Evolutionary conservation across 805 yeast species (phyloP).

Genomic region (Candida adriatica): DNA sequence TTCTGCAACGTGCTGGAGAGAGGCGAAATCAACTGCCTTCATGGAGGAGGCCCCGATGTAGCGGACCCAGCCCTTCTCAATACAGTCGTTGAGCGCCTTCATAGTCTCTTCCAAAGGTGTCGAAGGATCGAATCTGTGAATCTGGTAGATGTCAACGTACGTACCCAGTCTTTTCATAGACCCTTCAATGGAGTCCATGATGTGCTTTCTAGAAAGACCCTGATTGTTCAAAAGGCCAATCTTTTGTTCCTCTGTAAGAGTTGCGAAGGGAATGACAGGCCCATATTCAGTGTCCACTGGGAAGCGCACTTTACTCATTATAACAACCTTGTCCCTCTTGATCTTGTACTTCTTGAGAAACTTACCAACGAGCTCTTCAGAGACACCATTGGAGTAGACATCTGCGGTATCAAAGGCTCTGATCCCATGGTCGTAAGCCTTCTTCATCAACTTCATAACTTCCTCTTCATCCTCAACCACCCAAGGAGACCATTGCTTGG

Average conservation of each 20-base stretch:
- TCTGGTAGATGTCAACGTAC: conserved; percentile 42
- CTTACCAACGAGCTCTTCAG: conserved; percentile 44
- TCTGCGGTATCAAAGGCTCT: conserved; percentile 47
- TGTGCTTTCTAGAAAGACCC: conserved; percentile 41
- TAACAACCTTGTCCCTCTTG: conserved; percentile 45
- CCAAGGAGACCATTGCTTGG: conserved; percentile 33
- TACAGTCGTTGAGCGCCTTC: conserved; percentile 46
- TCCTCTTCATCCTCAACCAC: conserved; percentile 39
- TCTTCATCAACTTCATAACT: conserved; percentile 35
- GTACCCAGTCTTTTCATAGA: conserved; percentile 38
- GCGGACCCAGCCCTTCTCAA: conserved; percentile 37
- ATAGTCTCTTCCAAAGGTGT: conserved; percentile 46
- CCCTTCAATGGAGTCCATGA: conserved; percentile 35
- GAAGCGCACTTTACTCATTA: conserved; percentile 35
- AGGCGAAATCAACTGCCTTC: conserved; percentile 47
- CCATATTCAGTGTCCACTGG: conserved; percentile 7
- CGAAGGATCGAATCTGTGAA: conserved; percentile 41
- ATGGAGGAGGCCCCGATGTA: conserved; percentile 61
- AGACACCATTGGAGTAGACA: conserved; percentile 37
- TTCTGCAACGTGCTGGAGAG: conserved; percentile 49
- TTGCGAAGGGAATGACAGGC: background rate
- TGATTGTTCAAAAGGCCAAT: conserved; percentile 20
- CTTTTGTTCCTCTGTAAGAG: background rate
- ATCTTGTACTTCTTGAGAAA: conserved; percentile 44
- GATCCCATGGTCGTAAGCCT: conserved; percentile 37